Percentiles rank a stretch among this genome's conserved stretches.
Conservation (phyloP, 1,284 basidiomycete species). For the Rhodofomes roseus region DNA sequence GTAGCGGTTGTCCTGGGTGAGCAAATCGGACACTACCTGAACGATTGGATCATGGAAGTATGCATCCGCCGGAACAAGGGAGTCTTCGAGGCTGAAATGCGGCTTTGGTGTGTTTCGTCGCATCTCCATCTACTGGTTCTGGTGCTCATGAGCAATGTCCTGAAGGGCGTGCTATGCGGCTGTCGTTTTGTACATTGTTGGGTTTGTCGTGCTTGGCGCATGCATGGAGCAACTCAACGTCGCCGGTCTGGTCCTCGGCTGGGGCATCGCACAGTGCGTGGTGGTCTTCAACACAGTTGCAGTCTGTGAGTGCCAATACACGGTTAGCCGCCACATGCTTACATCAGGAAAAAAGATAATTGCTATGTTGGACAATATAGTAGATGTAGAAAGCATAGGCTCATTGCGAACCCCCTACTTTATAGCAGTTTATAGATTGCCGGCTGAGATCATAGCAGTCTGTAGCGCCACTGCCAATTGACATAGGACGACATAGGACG, state of each 20-base stretch:
- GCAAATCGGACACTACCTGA: slow-evolving; percentile 47
- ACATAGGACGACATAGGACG: too few relatives aligned
- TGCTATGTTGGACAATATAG: too few relatives aligned
- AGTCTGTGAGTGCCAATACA: slow-evolving; percentile 35
- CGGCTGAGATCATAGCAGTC: too few relatives aligned
- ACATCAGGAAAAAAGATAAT: too few relatives aligned
- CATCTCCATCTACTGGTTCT: too few relatives aligned
- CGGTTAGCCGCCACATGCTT: too few relatives aligned
- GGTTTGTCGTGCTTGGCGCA: slow-evolving; percentile 58
- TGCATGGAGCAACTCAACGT: slow-evolving; percentile 46
- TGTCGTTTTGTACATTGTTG: slow-evolving; percentile 57
- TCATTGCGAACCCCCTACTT: too few relatives aligned
- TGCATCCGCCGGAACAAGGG: slow-evolving; percentile 60
- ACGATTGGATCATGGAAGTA: slow-evolving; percentile 61
- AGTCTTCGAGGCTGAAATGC: slow-evolving; percentile 68
- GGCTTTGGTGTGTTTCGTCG: slow-evolving; percentile 47
- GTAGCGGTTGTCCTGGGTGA: not conserved
- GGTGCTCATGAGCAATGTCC: not conserved
- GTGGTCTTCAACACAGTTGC: slow-evolving; percentile 55
- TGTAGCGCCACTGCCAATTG: too few relatives aligned
- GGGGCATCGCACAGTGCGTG: slow-evolving; percentile 44
- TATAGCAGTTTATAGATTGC: too few relatives aligned
- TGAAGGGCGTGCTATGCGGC: slow-evolving; percentile 42
- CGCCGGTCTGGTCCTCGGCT: slow-evolving; percentile 50
- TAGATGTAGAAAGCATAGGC: too few relatives aligned